These are phyloP conservation scores for Dacryopinax spathularia DNA, from an alignment of 768 basidiomycete species.

Conservation along the genomic window DNA sequence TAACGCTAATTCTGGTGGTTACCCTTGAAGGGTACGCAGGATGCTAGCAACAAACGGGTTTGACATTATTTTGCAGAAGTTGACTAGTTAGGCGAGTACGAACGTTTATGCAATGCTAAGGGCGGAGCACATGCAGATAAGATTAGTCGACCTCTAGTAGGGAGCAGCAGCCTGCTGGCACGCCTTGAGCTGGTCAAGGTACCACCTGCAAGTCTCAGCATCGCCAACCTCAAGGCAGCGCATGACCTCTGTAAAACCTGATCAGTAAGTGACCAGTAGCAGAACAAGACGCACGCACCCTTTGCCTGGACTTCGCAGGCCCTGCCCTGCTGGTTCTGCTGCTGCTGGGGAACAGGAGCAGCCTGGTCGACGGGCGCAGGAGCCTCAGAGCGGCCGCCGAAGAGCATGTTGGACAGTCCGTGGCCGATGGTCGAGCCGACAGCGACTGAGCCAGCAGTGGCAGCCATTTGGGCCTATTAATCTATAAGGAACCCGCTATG, in stretches of 20 bases:
- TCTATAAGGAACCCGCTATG: background rate
- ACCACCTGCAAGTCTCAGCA: conserved; percentile 67
- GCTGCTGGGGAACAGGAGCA: conserved; percentile 30
- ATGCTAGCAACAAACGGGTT: background rate
- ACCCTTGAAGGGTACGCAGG: background rate
- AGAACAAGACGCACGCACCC: conserved; percentile 30
- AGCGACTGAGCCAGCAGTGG: conserved; percentile 71
- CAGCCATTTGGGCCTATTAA: conserved; percentile 13
- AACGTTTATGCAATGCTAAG: too few species aligned
- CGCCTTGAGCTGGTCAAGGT: conserved; percentile 76
- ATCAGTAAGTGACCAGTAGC: background rate
- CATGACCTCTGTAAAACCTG: conserved; percentile 48
- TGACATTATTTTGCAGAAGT: background rate
- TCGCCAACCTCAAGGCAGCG: conserved; percentile 72
- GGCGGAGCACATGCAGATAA: too few species aligned
- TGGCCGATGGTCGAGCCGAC: conserved; percentile 79
- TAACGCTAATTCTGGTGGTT: background rate
- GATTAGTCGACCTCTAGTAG: conserved; percentile 14
- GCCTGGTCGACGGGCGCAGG: conserved; percentile 35
- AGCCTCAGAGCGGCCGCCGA: conserved; percentile 48
- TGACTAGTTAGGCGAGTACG: too few species aligned
- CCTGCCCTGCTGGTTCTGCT: conserved; percentile 27
- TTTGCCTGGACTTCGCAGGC: conserved; percentile 72
- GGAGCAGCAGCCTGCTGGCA: conserved; percentile 18
- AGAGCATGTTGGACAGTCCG: conserved; percentile 80